Evolutionary conservation across 2,329 filamentous ascomycete genomes (phyloP).

Genomic region (Aspergillus aculeatinus): DNA sequence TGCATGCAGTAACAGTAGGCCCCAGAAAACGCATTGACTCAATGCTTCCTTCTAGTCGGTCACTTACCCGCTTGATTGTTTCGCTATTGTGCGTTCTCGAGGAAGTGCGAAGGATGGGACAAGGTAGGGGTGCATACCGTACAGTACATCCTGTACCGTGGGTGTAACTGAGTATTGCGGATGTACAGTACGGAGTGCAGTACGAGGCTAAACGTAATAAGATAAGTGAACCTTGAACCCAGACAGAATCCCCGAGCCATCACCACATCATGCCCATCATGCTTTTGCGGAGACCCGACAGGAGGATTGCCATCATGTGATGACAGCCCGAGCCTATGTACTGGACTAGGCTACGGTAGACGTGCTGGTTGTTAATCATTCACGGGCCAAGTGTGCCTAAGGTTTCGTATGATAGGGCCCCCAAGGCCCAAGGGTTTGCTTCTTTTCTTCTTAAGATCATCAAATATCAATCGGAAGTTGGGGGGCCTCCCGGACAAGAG

Average conservation of each 20-base stretch:
- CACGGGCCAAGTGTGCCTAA: not conserved
- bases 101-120: not conserved
- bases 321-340: not conserved
- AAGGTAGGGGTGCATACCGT: not conserved
- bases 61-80: not conserved
- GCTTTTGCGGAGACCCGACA: not conserved
- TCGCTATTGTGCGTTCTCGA: not conserved
- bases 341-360: too few species aligned
- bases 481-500: not conserved
- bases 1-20: not conserved
- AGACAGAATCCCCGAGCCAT: not conserved
- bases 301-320: not conserved
- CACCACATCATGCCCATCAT: not conserved
- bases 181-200: not conserved
- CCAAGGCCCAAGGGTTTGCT: not conserved
- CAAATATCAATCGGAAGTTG: conserved; percentile 10
- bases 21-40: not conserved
- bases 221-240: not conserved
- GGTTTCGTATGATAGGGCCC: not conserved
- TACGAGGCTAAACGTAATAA: not conserved
- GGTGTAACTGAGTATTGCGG: not conserved
- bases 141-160: not conserved
- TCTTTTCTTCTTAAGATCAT: not conserved
- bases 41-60: not conserved
- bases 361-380: not conserved